Conservation (phyloP, 2,329 filamentous ascomycete species). For the Penicillium sp. region DNA sequence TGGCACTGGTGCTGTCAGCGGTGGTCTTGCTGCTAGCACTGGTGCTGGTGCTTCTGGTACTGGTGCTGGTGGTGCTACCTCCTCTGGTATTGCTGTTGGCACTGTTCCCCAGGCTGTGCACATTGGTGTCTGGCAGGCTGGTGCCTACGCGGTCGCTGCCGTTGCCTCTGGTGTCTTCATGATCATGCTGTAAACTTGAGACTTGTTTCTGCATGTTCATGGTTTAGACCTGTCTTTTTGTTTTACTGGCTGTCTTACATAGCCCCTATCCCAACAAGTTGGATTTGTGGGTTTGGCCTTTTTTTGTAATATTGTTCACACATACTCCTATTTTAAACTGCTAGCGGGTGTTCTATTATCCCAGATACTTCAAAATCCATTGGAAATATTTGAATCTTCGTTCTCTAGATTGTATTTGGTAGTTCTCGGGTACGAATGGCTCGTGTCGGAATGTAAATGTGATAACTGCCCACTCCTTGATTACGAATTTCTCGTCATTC, state of each 20-base stretch:
- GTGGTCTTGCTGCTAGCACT: constrained; percentile 31
- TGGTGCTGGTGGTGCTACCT: constrained; percentile 16
- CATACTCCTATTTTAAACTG: constrained; percentile 9
- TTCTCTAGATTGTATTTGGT: neutral
- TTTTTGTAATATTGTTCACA: constrained; percentile 15
- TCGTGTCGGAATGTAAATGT: neutral
- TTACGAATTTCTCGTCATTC: neutral
- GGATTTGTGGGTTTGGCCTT: constrained; percentile 6
- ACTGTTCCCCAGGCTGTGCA: constrained; percentile 35
- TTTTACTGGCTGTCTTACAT: neutral
- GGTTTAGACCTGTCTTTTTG: constrained; percentile 2
- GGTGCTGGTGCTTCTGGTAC: constrained; percentile 19
- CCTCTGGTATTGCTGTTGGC: constrained; percentile 33
- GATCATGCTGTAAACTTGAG: constrained; percentile 44
- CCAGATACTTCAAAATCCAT: neutral
- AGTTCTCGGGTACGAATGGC: neutral
- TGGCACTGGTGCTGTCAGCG: constrained; percentile 41
- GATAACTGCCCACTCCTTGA: neutral
- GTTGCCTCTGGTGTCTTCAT: constrained; percentile 46
- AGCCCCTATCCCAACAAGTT: neutral
- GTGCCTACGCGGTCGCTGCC: constrained; percentile 44
- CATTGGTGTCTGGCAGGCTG: constrained; percentile 42
- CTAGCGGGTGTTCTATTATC: constrained; percentile 11
- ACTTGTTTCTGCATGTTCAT: constrained; percentile 1
- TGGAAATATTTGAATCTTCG: neutral